These are phyloP conservation scores for Eruca vesicaria DNA, from an alignment of 441 rosid genomes.

Conservation along the genomic window DNA sequence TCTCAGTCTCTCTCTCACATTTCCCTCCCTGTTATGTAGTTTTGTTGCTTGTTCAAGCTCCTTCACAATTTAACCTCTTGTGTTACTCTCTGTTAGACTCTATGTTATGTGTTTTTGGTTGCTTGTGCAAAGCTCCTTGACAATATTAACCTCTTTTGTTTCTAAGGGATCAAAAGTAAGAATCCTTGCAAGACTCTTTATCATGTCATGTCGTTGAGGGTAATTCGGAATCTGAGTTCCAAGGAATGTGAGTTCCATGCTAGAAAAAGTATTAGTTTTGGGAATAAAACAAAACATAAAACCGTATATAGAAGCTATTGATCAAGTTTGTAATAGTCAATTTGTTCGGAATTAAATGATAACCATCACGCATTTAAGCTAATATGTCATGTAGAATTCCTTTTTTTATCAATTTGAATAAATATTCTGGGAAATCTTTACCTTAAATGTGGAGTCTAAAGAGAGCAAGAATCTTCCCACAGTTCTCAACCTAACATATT, in stretches of 20 bases:
- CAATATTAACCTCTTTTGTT: background rate
- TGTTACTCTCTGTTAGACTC: background rate
- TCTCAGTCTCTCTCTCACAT: background rate
- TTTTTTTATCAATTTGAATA: slow-evolving; percentile 12
- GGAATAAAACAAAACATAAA: background rate
- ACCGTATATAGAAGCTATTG: background rate
- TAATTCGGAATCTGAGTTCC: background rate
- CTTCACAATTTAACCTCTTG: background rate
- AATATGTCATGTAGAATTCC: no score
- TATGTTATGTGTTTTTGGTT: background rate
- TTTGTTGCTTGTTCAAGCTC: background rate
- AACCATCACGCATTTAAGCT: background rate
- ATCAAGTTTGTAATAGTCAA: background rate
- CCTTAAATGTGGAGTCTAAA: slow-evolving; percentile 28
- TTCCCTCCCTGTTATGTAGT: background rate
- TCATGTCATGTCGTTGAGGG: background rate
- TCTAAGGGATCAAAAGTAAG: background rate
- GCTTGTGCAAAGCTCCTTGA: background rate
- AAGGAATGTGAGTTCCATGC: background rate
- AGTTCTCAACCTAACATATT: slow-evolving; percentile 29
- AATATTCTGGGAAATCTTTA: slow-evolving; percentile 1
- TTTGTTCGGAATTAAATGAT: background rate
- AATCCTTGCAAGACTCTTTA: background rate
- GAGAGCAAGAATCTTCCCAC: slow-evolving; percentile 29
- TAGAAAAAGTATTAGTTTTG: background rate